Evolutionary conservation across 2,329 filamentous ascomycete species (phyloP), one percentile per base, ranked within the genome.

Genomic region (Rutstroemia sp.): DNA sequence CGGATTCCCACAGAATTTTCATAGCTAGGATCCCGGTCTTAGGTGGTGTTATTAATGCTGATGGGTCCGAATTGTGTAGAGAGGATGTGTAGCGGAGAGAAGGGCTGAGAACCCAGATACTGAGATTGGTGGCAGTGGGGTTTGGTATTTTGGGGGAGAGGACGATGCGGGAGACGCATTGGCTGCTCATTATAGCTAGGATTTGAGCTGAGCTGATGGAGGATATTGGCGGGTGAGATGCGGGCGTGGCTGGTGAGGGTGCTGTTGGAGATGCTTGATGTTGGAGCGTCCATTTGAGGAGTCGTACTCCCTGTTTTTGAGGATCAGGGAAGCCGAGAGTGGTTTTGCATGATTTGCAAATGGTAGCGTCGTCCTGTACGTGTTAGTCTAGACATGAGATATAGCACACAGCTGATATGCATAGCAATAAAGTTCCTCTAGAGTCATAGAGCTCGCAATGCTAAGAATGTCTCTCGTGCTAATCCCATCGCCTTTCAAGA

Each of bases 401-500:
- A 16, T 41, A 41, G 39, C 18, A n/a, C 14, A 14, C 18, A n/a
- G 14, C 5, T 39, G 37, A 39, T 12, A n/a, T 39, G 23, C 3
- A 30, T 30, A 9, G 8, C 39, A 41, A n/a, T 2, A 41, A 18
- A 41, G 16, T 9, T 6, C 8, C 4, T 19, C 8, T 41, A n/a
- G 16, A 41, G n/a, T 41, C 8, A 8, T 10, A 10, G 39, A 19
- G 18, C 2, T 41, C n/a, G 39, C 14, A 41, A 41, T 16, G 39
- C 18, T 41, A n/a, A 19, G 14, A 34, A 60, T 79, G 74, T 82
- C 67, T 74, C 76, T 81, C 77, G 66, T 63, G 56, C 59, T 71
- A 74, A 80, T 81, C 76, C 72, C 74, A 70, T 67, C 68, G 67
- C 60, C 8, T 41, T 72, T 75, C 74, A 75, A 71, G 71, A 61